Percentiles rank a stretch among this genome's conserved stretches.
These are phyloP conservation scores for Gaultheria prostrata DNA, from an alignment of 148 eudicot species.

Conservation along the genomic window DNA sequence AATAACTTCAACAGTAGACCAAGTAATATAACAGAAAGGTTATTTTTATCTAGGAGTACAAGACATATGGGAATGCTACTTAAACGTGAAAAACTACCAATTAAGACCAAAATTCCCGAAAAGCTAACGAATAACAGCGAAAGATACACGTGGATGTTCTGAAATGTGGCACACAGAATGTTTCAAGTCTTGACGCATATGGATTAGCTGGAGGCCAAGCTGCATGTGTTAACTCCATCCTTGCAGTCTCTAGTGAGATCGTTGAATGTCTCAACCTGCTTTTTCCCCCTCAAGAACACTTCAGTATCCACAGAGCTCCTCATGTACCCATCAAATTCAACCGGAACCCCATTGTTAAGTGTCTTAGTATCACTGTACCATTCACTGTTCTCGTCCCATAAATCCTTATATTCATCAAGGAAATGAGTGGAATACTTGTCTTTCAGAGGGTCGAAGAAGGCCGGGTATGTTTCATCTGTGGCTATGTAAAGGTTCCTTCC, in stretches of 20 bases:
- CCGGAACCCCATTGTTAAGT: slow-evolving; percentile 69
- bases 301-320: slow-evolving; percentile 87
- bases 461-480: slow-evolving; percentile 61
- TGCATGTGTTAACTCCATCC: slow-evolving; percentile 90
- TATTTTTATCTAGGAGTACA: neutral
- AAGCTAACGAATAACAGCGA: slow-evolving; percentile 9
- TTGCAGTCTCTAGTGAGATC: slow-evolving; percentile 94
- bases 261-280: slow-evolving; percentile 91
- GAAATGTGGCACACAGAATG: slow-evolving; percentile 13
- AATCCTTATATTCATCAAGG: slow-evolving; percentile 74
- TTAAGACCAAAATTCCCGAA: slow-evolving; percentile 2
- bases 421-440: slow-evolving; percentile 85
- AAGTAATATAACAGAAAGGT: neutral
- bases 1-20: neutral
- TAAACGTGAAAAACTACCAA: neutral
- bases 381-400: slow-evolving; percentile 83
- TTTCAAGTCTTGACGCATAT: neutral
- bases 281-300: slow-evolving; percentile 91
- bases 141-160: slow-evolving; percentile 5
- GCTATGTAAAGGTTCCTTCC: slow-evolving; percentile 82
- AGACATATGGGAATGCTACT: slow-evolving; percentile 2
- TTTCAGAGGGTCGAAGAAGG: slow-evolving; percentile 79
- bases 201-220: slow-evolving; percentile 33
- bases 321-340: slow-evolving; percentile 98
- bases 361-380: slow-evolving; percentile 79